A percentile compares a stretch with the other conserved stretches of the same genome.
phyloP scores from a whole-genome alignment of 2,329 filamentous ascomycete genomes.

The Fusarium pseudoanthophilum region DNA sequence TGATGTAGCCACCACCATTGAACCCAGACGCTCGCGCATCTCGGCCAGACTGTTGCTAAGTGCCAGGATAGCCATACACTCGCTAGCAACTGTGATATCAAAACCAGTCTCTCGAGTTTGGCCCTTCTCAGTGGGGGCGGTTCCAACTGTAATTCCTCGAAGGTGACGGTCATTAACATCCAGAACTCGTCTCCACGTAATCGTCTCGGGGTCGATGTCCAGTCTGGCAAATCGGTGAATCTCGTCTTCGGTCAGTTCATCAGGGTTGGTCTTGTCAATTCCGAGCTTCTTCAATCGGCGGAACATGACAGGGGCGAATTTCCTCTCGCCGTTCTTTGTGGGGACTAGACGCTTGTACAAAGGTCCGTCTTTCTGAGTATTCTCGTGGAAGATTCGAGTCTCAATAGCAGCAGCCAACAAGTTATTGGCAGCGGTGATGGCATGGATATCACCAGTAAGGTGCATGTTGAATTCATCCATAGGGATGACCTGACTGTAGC shows the following conservation, averaged over 20 bases:
- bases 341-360: constrained; percentile 91
- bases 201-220: constrained; percentile 95
- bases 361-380: constrained; percentile 89
- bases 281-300: constrained; percentile 93
- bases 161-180: constrained; percentile 98
- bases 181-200: constrained; percentile 95
- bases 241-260: constrained; percentile 91
- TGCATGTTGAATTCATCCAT: constrained; percentile 99
- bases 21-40: constrained; percentile 91
- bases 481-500: constrained; percentile 98
- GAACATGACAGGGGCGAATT: constrained; percentile 91
- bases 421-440: constrained; percentile 97
- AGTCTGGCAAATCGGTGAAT: constrained; percentile 88
- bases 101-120: constrained; percentile 90
- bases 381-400: constrained; percentile 98
- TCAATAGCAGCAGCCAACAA: constrained; percentile 95
- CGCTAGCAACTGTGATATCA: constrained; percentile 96
- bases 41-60: constrained; percentile 88
- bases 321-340: constrained; percentile 86
- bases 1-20: constrained; percentile 95
- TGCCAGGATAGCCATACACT: constrained; percentile 98
- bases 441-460: constrained; percentile 96
- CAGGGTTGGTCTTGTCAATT: constrained; percentile 92
- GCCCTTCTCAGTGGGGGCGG: constrained; percentile 90
- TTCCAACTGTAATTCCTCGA: constrained; percentile 87